These are phyloP conservation scores for Hydrangea macrophylla DNA, from an alignment of 148 eudicot species.

Conservation along the genomic window DNA sequence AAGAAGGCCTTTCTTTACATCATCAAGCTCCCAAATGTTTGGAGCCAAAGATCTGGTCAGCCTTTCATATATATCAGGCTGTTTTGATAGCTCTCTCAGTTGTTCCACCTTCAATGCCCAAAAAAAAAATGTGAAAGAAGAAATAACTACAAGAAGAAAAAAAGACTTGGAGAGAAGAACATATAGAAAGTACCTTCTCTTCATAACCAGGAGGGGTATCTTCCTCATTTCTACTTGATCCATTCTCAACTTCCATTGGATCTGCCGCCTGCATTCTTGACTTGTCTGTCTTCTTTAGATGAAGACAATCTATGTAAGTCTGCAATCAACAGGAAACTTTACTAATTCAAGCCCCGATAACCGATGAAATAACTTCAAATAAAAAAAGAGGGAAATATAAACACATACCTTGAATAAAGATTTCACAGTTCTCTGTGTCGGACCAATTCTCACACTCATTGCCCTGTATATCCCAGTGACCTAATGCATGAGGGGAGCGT, in stretches of 20 bases:
- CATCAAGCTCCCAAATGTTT: slow-evolving; percentile 99
- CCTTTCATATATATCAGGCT: slow-evolving; percentile 75
- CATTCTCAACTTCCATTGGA: slow-evolving; percentile 69
- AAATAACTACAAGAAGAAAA: slow-evolving; percentile 1
- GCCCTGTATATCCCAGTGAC: slow-evolving; percentile 97
- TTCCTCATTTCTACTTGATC: slow-evolving; percentile 45
- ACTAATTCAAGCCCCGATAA: neutral
- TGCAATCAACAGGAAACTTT: slow-evolving; percentile 31
- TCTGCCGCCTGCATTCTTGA: slow-evolving; percentile 76
- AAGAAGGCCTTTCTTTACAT: slow-evolving; percentile 94
- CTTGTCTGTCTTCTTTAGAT: slow-evolving; percentile 80
- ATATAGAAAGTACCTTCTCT: slow-evolving; percentile 40
- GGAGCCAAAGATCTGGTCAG: slow-evolving; percentile 90
- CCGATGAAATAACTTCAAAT: neutral
- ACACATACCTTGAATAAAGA: slow-evolving; percentile 79
- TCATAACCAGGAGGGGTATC: slow-evolving; percentile 44
- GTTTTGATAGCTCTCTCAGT: slow-evolving; percentile 71
- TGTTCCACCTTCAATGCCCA: slow-evolving; percentile 60
- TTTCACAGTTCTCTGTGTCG: slow-evolving; percentile 90
- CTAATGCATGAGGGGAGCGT: slow-evolving; percentile 29
- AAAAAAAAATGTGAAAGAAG: slow-evolving; percentile 8
- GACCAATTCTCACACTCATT: slow-evolving; percentile 94
- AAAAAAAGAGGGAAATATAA: neutral
- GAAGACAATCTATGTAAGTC: slow-evolving; percentile 98
- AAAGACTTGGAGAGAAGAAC: neutral